Conservation (phyloP, 225 moss, liverwort and hornwort species). For the Neckera pumila region DNA sequence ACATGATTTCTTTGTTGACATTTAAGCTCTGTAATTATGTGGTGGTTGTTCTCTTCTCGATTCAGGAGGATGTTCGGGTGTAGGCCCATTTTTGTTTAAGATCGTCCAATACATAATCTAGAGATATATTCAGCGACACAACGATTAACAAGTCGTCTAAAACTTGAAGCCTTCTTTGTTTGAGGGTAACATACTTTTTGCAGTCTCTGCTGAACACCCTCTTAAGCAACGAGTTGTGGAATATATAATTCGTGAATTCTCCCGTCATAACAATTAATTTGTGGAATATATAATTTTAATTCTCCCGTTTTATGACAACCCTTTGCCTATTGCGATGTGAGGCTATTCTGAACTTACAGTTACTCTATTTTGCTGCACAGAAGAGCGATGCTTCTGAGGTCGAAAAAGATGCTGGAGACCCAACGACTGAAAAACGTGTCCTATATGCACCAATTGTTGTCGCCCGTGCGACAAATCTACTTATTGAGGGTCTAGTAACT, state of each 20-base stretch:
- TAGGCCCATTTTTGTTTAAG: not conserved
- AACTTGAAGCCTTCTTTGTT: not conserved
- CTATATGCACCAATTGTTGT: slow-evolving; percentile 58
- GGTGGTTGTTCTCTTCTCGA: not conserved
- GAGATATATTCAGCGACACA: not conserved
- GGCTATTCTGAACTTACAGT: not conserved
- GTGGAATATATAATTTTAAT: not conserved
- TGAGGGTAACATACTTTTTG: not conserved
- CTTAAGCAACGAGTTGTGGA: not conserved
- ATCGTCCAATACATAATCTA: not conserved
- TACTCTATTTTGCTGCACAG: slow-evolving; percentile 8
- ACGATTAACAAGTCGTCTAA: not conserved
- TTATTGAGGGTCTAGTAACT: slow-evolving; percentile 60
- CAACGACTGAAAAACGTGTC: slow-evolving; percentile 25
- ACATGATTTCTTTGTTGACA: not conserved
- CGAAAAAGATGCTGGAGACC: slow-evolving; percentile 21
- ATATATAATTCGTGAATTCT: not conserved
- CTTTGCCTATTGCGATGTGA: not conserved
- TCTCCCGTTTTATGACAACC: not conserved
- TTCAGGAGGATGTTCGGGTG: not conserved
- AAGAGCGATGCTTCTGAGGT: slow-evolving; percentile 24
- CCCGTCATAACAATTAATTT: not conserved
- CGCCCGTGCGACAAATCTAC: slow-evolving; percentile 59
- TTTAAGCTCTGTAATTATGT: not conserved
- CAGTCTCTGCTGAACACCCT: not conserved